Conservation (phyloP, 1,284 basidiomycete species). For the Exsudoporus floridanus region DNA sequence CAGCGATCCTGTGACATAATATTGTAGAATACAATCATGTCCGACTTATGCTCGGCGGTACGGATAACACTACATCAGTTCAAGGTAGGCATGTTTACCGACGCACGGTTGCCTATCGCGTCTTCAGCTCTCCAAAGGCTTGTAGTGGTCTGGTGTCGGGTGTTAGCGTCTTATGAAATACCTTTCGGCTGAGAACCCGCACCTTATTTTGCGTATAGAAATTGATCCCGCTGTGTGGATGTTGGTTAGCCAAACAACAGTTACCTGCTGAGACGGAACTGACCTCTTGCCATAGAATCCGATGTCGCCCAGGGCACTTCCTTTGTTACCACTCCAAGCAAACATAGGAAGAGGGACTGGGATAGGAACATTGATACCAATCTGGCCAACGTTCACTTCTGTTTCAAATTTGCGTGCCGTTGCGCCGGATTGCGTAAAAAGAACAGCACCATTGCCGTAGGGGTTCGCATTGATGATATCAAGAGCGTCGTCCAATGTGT, state of each 20-base stretch:
- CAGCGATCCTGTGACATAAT: slow-evolving; percentile 1
- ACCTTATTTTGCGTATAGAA: slow-evolving; percentile 92
- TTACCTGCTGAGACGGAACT: slow-evolving; percentile 1
- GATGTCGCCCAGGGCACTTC: slow-evolving; percentile 84
- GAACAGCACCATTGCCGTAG: slow-evolving; percentile 94
- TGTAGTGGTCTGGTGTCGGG: slow-evolving; percentile 63
- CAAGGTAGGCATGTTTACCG: slow-evolving; percentile 79
- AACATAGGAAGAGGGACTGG: slow-evolving; percentile 92
- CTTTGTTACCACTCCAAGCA: slow-evolving; percentile 91
- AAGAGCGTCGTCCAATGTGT: slow-evolving; percentile 90
- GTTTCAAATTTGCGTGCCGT: slow-evolving; percentile 93
- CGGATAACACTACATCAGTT: slow-evolving; percentile 14
- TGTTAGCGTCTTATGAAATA: background rate
- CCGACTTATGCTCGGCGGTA: background rate
- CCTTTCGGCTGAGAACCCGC: slow-evolving; percentile 3
- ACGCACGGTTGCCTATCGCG: slow-evolving; percentile 72
- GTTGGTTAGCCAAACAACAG: slow-evolving; percentile 3
- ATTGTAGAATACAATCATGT: slow-evolving; percentile 11
- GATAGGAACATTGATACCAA: slow-evolving; percentile 93
- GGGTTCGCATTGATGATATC: slow-evolving; percentile 86
- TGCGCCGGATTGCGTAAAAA: slow-evolving; percentile 97
- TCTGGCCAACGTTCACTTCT: slow-evolving; percentile 84
- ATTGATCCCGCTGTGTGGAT: slow-evolving; percentile 64
- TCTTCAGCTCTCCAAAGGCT: slow-evolving; percentile 83
- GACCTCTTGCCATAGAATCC: slow-evolving; percentile 88